These are phyloP conservation scores for Rhynchospora pubera DNA, from an alignment of 176 grass and related monocot species.

Conservation along the genomic window DNA sequence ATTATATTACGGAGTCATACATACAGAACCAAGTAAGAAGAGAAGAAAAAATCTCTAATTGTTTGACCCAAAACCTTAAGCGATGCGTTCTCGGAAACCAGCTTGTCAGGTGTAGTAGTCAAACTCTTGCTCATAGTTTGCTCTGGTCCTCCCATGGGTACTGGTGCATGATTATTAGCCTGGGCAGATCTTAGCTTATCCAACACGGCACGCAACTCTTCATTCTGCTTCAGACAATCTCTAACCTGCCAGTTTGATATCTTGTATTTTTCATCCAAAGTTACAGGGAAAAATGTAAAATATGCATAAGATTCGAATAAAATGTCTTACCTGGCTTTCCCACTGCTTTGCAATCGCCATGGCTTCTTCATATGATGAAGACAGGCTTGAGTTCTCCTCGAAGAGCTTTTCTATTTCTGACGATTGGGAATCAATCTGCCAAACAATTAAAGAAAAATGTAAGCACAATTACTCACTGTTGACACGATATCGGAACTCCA, in stretches of 20 bases:
- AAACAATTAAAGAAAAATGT: conserved; percentile 27
- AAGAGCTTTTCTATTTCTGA: conserved; percentile 93
- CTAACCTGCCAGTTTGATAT: conserved; percentile 59
- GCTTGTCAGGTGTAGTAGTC: conserved; percentile 30
- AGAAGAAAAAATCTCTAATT: conserved; percentile 7
- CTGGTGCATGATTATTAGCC: conserved; percentile 21
- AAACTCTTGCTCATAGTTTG: conserved; percentile 38
- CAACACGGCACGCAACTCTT: conserved; percentile 55
- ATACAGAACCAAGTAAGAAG: background rate
- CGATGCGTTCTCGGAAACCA: conserved; percentile 42
- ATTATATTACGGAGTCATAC: background rate
- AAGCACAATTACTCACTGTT: background rate
- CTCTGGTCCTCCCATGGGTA: conserved; percentile 27
- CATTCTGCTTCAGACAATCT: conserved; percentile 88
- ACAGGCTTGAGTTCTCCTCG: conserved; percentile 80
- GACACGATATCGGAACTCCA: background rate
- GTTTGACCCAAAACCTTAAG: conserved; percentile 50
- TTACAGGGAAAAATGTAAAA: background rate
- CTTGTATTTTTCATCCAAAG: background rate
- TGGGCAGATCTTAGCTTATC: conserved; percentile 76
- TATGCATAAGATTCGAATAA: background rate
- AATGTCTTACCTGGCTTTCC: conserved; percentile 67
- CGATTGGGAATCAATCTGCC: conserved; percentile 92
- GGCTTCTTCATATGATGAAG: conserved; percentile 60
- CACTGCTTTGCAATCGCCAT: conserved; percentile 58